Percentiles rank a stretch among this genome's conserved stretches.
These are phyloP conservation scores for Gossypium thurberi DNA, from an alignment of 345 rosid species.

Conservation along the genomic window DNA sequence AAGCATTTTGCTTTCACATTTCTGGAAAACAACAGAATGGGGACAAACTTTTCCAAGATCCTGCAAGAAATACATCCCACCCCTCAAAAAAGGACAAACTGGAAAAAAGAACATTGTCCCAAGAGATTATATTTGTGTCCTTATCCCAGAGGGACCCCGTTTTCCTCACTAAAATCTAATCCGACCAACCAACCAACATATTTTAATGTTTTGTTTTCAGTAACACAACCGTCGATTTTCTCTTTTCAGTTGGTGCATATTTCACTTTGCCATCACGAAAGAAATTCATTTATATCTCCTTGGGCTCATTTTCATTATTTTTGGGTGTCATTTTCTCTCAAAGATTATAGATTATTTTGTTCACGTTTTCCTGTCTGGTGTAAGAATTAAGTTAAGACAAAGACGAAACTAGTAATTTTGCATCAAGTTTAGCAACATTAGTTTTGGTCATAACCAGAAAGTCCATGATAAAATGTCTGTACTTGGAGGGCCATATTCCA, in stretches of 20 bases:
- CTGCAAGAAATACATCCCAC: not conserved
- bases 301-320: not conserved
- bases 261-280: not conserved
- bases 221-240: not conserved
- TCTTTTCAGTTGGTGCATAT: not conserved
- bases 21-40: not conserved
- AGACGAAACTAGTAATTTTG: not conserved
- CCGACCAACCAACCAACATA: conserved; percentile 12
- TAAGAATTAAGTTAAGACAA: not conserved
- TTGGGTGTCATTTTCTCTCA: not conserved
- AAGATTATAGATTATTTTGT: not conserved
- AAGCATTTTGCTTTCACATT: not conserved
- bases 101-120: not conserved
- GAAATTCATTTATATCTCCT: not conserved
- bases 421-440: not conserved
- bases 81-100: conserved; percentile 2
- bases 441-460: not conserved
- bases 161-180: not conserved
- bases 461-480: not conserved
- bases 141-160: not conserved
- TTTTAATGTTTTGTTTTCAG: conserved; percentile 7
- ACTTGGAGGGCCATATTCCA: no score
- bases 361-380: not conserved
- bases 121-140: conserved; percentile 3
- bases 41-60: not conserved